Evolutionary conservation across 108 stramenopile genomes (phyloP), one percentile per base, ranked within the genome.

Genomic region (Fistulifera solaris): DNA sequence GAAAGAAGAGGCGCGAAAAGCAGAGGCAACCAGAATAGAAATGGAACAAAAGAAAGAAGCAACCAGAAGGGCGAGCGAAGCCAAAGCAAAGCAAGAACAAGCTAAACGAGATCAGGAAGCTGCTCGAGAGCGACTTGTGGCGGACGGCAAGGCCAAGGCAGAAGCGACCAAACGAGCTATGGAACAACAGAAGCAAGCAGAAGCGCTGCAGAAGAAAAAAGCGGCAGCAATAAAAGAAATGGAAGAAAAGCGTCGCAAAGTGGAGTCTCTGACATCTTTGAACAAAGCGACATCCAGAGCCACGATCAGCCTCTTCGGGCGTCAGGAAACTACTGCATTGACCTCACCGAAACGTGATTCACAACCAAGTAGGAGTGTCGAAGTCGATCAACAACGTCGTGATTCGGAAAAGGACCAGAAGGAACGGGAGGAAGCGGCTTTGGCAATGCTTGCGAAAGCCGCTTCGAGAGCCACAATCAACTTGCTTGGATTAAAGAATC

Each of bases 391-490:
- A 43, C 15, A 51, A 26, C 28, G 35, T 27, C 15, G 15, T 16
- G 10, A 60, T 47, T 12, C 42, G 18, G 65, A 52, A 35, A 59
- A 55, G 41, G 54, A 67, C 4, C 56, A 53, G 27, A 35, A 55
- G 39, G 21, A 23, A n/a, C 44, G 38, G n/a, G 28, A 67, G 49
- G 55, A 59, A 24, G 65, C 44, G 47, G 66, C 66, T 26, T 55
- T 66, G 43, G 24, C 23, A 11, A 31, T 31, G 13, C 47, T 75
- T 19, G 45, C 50, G 28, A 42, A 68, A 56, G 61, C 67, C 16
- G 59, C 38, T 8, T 49, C 27, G 45, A 19, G 70, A 31, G 55
- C 70, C 14, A 76, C 70, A 40, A 71, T 76, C 27, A 58, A 54
- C 18, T 45, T 76, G 31, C 71, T 76, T 58, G 70, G 75, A 35